Base-by-base conservation (phyloP, 192 early-diverging fungal genomes). In the Glomus cerebriforme region DNA sequence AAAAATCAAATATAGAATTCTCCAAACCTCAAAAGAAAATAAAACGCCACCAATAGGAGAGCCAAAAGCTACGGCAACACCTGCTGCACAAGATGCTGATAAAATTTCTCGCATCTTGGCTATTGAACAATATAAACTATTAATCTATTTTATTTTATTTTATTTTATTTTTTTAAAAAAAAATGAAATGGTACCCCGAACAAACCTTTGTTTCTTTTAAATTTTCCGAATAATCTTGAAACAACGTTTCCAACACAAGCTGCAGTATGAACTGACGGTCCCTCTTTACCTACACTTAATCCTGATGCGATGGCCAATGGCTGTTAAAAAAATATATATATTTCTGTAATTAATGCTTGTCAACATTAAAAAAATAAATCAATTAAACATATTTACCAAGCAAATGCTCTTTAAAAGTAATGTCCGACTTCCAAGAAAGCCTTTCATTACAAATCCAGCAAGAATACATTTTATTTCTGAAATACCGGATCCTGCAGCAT, bases 11-110 rank as follows among this genome's bases (percentile, higher is more conserved):
- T 32, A 75, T 24, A n/a, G 22, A 64, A 12, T 26, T 9, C 6
- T 39, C 5, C 58, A 9, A 81, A 86, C 85, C 79, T 90, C 89
- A 27, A 89, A 82, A 9, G 87, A 86, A 80, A 93, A 93, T 9
- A 94, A 80, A 29, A 95, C 93, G 24, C 92, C 93, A 0, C 92
- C 97, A 73, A 98, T 97, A 1, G 98, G 97, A 31, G 96, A 93
- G 0, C 98, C 98, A 88, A 99, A 99, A 7, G 97, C 97, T 6
- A 97, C 96, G 0, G 96, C 95, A 9, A 99, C 94, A n/a, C 97
- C 98, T 5, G 98, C 97, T 1, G 98, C 96, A 82, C 95, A 92
- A 0, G 95, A 92, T 0, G 93, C 93, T 17, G 93, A 94, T 26
- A 95, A 83, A n/a, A 96, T 90, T 81, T 96, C 92, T n/a, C 93